A percentile compares a stretch with the other conserved stretches of the same genome.
phyloP scores from a whole-genome alignment of 2,329 filamentous ascomycete species.

The Penicillium sclerotigenum region DNA sequence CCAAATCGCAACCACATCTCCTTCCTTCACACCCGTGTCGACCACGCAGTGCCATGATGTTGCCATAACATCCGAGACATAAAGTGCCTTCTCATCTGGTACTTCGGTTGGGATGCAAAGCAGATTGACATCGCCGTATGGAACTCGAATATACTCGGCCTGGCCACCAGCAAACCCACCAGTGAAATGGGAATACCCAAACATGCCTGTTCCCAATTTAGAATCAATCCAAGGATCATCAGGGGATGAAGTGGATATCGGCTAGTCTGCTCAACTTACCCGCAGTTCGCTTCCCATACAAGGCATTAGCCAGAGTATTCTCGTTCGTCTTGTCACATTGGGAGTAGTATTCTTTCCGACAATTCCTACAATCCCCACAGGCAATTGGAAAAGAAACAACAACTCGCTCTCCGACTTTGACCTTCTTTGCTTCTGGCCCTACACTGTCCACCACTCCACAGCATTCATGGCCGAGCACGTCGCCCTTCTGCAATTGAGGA shows the following conservation, averaged over 20 bases:
- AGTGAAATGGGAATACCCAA: constrained; percentile 71
- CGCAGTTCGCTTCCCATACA: constrained; percentile 76
- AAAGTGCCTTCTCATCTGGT: constrained; percentile 80
- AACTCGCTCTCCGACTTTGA: constrained; percentile 64
- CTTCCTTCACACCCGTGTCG: constrained; percentile 75
- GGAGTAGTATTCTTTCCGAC: constrained; percentile 72
- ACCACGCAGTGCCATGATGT: constrained; percentile 81
- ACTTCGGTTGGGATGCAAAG: constrained; percentile 74
- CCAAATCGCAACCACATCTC: constrained; percentile 77
- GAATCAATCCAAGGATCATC: neutral
- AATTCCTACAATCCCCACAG: constrained; percentile 65
- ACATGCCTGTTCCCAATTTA: constrained; percentile 48
- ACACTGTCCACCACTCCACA: constrained; percentile 53
- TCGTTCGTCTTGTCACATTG: constrained; percentile 78
- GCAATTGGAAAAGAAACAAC: constrained; percentile 87
- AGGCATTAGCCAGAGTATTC: constrained; percentile 65
- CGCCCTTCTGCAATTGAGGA: constrained; percentile 59
- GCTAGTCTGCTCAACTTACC: constrained; percentile 45
- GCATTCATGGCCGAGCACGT: constrained; percentile 63
- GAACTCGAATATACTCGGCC: constrained; percentile 81
- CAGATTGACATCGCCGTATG: constrained; percentile 75
- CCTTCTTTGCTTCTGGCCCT: constrained; percentile 53
- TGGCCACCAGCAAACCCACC: constrained; percentile 86
- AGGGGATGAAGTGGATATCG: neutral
- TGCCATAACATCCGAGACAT: constrained; percentile 73